Evolutionary conservation across 169 alveolate genomes (phyloP).

Genomic region (Plasmodium blacklocki): DNA sequence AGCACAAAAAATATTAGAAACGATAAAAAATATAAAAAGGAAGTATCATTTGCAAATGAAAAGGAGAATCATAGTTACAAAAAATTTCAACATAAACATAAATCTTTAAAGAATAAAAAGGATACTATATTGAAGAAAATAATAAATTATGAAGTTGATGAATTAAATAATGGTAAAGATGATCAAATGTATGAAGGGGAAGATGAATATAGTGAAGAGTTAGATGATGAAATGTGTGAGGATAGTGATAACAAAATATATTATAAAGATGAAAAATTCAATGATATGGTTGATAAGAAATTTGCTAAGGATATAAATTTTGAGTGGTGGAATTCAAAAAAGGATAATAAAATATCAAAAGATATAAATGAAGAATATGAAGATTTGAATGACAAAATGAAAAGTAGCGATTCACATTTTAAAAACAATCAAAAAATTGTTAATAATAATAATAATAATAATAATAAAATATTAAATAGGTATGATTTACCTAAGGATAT

Average conservation of each 20-base stretch:
- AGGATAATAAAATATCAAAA: not conserved
- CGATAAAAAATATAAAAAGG: not conserved
- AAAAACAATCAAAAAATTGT: not conserved
- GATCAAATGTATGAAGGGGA: slow-evolving; percentile 27
- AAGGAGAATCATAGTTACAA: not conserved
- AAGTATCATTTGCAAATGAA: not conserved
- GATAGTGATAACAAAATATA: not conserved
- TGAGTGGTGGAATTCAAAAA: slow-evolving; percentile 67
- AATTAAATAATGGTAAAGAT: slow-evolving; percentile 4
- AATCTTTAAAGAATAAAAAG: not conserved
- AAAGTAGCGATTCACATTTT: too few relatives aligned
- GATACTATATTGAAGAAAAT: not conserved
- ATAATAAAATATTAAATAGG: slow-evolving; percentile 31
- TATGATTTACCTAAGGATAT: slow-evolving; percentile 76
- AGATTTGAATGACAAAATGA: not conserved
- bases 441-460: slow-evolving; percentile 11
- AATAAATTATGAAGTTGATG: slow-evolving; percentile 8
- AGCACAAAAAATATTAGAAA: slow-evolving; percentile 14
- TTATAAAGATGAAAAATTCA: not conserved
- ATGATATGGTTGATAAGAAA: slow-evolving; percentile 27
- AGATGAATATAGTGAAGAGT: slow-evolving; percentile 14
- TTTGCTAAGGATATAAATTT: slow-evolving; percentile 58
- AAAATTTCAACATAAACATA: not conserved
- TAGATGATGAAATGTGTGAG: not conserved
- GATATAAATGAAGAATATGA: not conserved